phyloP scores from a whole-genome alignment of 1,284 basidiomycete genomes.

The Sanghuangporus sanghuang region DNA sequence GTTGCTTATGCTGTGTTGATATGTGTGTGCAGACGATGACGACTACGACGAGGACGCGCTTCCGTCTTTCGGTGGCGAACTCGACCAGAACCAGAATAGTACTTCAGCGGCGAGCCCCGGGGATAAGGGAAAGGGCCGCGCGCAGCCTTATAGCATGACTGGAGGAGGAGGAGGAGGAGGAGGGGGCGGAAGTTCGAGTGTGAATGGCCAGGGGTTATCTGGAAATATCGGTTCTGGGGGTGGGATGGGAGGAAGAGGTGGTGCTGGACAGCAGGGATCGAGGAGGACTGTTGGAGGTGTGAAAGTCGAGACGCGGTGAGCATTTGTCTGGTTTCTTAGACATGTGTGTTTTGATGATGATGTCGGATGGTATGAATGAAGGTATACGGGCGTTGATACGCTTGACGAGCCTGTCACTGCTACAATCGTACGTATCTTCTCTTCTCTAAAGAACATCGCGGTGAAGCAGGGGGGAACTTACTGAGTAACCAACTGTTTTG shows the following conservation, averaged over 20 bases:
- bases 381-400: slow-evolving; percentile 78
- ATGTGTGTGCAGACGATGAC: slow-evolving; percentile 55
- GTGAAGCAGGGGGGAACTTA: neutral
- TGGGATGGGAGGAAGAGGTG: slow-evolving; percentile 28
- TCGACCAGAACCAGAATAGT: slow-evolving; percentile 20
- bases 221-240: slow-evolving; percentile 62
- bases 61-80: slow-evolving; percentile 54
- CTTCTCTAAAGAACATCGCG: neutral
- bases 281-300: slow-evolving; percentile 78
- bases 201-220: slow-evolving; percentile 41
- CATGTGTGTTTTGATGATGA: neutral
- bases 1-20: slow-evolving; percentile 5
- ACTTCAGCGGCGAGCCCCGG: slow-evolving; percentile 3
- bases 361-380: slow-evolving; percentile 33
- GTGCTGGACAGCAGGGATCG: slow-evolving; percentile 20
- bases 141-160: slow-evolving; percentile 45
- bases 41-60: slow-evolving; percentile 76
- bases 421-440: slow-evolving; percentile 69
- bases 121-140: slow-evolving; percentile 68
- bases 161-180: neutral
- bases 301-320: slow-evolving; percentile 79
- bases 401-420: slow-evolving; percentile 86
- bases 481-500: neutral
- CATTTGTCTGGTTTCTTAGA: neutral
- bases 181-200: slow-evolving; percentile 19